Base-by-base conservation (phyloP, 495 filamentous ascomycete genomes). In the Thermochaetoides thermophila region DNA sequence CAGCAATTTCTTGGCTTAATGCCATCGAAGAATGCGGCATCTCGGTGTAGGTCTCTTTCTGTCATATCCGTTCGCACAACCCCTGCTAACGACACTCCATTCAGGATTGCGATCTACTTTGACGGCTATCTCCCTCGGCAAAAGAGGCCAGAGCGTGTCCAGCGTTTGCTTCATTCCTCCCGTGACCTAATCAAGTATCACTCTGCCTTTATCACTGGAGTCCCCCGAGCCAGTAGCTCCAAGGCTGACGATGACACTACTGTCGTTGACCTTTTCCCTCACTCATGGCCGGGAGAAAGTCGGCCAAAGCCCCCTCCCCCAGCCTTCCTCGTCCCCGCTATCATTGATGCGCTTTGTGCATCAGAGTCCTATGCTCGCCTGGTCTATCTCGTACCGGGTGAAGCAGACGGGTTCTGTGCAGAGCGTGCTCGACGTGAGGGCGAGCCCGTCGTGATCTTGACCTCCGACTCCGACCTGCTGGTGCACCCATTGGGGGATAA, bases 391-490 rank as follows among this genome's bases (percentile, higher is more conserved):
- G 70, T 81, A 1, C 64, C 76, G 0, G 78, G 77, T 0, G 81
- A 86, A 49, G 81, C 81, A 13, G 79, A 86, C 44, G 45, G 53
- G 4, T 77, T 68, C 43, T 84, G 80, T 54, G 79, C 74, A 8
- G 42, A 56, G 20, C 53, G 68, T 28, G 52, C 71, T n/a, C 60
- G 51, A n/a, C 29, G 50, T 3, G 52, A 62, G 29, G 70, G 66
- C 3, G 64, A 65, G 0, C n/a, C n/a, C n/a, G n/a, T n/a, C n/a
- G 54, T 59, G 3, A 49, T 82, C 17, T 44, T 86, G 8, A 82
- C 79, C 6, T 68, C 63, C 16, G 81, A 86, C 44, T 84, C 81
- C 0, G 81, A 86, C 43, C 59, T 84, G n/a, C 56, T 84, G 14
- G 60, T 82, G 0, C 64, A 81, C 44, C 64, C 81, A 29, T 57